Base-by-base conservation (phyloP, 2,329 filamentous ascomycete species). In the Hirsutella minnesotensis region DNA sequence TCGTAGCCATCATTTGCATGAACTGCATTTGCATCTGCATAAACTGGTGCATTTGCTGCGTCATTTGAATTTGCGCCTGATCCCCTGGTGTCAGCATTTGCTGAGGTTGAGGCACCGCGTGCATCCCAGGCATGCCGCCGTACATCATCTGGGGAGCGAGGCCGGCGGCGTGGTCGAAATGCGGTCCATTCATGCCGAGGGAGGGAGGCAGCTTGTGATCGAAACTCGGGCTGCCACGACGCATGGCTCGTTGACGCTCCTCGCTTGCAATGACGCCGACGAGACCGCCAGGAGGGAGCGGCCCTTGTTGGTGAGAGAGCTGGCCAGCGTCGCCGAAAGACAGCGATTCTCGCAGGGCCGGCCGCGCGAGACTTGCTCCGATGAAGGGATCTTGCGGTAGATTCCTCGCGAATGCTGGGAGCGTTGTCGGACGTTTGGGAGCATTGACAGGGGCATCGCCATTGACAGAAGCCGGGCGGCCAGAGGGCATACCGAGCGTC, bases 1-100 rank as follows among this genome's bases (percentile, higher is more conserved):
- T 66, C 40, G 57, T 51, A 1, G 71, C 70, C 73, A 86, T 84
- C 77, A 87, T 83, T 54, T 89, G 83, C 83, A 94, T 90, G 64
- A 88, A 88, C 58, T 94, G 85, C 83, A 94, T 89, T 59, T 94
- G 87, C 81, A 92, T 87, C 57, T 88, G 83, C 83, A 90, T 88
- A 64, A 90, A 88, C 54, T 86, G 81, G 44, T 77, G 75, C 85
- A 90, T 89, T 56, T 89, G 83, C 55, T 87, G 82, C 7, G 77
- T 82, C 72, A 92, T 83, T 51, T 89, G 81, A 35, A 89, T 72
- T 53, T 90, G 84, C 22, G 81, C 80, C 57, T 85, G 82, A 47
- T 87, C 82, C 19, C 75, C 75, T 3, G 79, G 67, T 15, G 73
- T 75, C 37, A 81, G 57, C 59, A 65, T 62, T 20, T 57, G 64